Percentiles rank a stretch among this genome's conserved stretches.
These are phyloP conservation scores for Protomyces inundatus DNA, from an alignment of 1,139 yeast species.

Conservation along the genomic window DNA sequence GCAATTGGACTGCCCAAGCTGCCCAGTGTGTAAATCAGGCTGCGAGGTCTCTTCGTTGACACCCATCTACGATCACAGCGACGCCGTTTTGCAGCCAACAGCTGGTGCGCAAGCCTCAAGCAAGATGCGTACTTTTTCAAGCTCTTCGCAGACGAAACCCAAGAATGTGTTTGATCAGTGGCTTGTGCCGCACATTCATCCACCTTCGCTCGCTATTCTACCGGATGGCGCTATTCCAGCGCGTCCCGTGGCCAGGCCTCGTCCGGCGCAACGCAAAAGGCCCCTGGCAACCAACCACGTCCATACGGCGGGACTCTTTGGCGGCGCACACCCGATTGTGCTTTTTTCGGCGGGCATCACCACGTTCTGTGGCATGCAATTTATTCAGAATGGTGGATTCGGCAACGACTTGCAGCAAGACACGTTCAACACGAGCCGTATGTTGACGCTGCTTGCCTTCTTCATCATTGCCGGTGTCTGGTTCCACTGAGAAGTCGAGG, in stretches of 20 bases:
- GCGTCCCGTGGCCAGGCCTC: slow-evolving; percentile 9
- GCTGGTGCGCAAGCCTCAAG: not conserved
- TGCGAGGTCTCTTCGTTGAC: slow-evolving; percentile 23
- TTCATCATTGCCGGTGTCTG: slow-evolving; percentile 24
- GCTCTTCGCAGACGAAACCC: slow-evolving; percentile 13
- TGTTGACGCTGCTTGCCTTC: slow-evolving; percentile 20
- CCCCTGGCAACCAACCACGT: not conserved
- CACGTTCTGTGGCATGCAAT: slow-evolving; percentile 23
- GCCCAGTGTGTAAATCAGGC: slow-evolving; percentile 26
- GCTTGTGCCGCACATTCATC: slow-evolving; percentile 22
- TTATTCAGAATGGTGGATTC: slow-evolving; percentile 18
- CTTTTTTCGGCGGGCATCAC: slow-evolving; percentile 20
- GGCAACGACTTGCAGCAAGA: slow-evolving; percentile 1
- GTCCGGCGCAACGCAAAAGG: not conserved
- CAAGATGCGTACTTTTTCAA: slow-evolving; percentile 10
- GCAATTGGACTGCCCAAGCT: slow-evolving; percentile 13
- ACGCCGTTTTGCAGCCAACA: not conserved
- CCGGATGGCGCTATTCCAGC: slow-evolving; percentile 13
- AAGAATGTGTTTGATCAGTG: slow-evolving; percentile 23
- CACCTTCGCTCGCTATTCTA: slow-evolving; percentile 12
- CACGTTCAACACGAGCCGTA: slow-evolving; percentile 13
- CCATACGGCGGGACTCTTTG: slow-evolving; percentile 1
- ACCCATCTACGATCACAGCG: slow-evolving; percentile 25
- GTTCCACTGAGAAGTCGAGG: slow-evolving; percentile 1
- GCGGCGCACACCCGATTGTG: slow-evolving; percentile 21